Percentiles rank a stretch among this genome's conserved stretches.
These are phyloP conservation scores for Penicillium arizonense DNA, from an alignment of 495 filamentous ascomycete species.

Conservation along the genomic window DNA sequence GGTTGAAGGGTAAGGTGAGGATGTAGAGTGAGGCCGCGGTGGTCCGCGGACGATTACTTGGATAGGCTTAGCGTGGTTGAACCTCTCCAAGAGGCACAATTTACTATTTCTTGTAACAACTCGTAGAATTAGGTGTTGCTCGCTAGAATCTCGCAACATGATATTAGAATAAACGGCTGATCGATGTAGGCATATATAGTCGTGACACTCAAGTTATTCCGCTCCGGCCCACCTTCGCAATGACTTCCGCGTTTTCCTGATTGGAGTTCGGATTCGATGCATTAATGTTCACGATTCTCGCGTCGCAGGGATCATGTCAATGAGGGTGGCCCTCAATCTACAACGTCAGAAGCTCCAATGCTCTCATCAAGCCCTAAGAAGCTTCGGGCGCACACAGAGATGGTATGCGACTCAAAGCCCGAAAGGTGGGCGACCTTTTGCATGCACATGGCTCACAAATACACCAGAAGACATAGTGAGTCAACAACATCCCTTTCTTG, in stretches of 20 bases:
- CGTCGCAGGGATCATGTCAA: slow-evolving; percentile 15
- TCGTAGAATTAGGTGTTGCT: too few species aligned
- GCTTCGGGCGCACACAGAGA: slow-evolving; percentile 8
- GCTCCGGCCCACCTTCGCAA: slow-evolving; percentile 12
- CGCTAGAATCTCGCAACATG: background rate
- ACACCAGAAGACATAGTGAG: slow-evolving; percentile 37
- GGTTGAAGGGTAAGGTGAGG: background rate
- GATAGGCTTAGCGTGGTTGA: background rate
- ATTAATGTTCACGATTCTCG: slow-evolving; percentile 19
- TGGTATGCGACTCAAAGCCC: slow-evolving; percentile 20
- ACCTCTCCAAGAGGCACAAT: background rate
- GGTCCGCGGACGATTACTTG: slow-evolving; percentile 8
- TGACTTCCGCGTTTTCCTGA: slow-evolving; percentile 7
- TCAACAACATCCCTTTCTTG: background rate
- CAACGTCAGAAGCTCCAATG: slow-evolving; percentile 6
- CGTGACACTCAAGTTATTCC: slow-evolving; percentile 3
- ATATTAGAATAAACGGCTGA: background rate
- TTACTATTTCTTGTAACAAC: too few species aligned
- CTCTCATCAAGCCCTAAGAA: slow-evolving; percentile 4
- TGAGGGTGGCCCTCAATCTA: slow-evolving; percentile 11
- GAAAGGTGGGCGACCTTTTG: slow-evolving; percentile 12
- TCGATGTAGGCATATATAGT: too few species aligned
- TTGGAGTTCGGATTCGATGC: slow-evolving; percentile 8
- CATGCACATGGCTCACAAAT: slow-evolving; percentile 40
- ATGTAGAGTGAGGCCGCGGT: slow-evolving; percentile 1